Base-by-base conservation (phyloP, 352 stramenopile species). In the Peronosclerospora sorghi region DNA sequence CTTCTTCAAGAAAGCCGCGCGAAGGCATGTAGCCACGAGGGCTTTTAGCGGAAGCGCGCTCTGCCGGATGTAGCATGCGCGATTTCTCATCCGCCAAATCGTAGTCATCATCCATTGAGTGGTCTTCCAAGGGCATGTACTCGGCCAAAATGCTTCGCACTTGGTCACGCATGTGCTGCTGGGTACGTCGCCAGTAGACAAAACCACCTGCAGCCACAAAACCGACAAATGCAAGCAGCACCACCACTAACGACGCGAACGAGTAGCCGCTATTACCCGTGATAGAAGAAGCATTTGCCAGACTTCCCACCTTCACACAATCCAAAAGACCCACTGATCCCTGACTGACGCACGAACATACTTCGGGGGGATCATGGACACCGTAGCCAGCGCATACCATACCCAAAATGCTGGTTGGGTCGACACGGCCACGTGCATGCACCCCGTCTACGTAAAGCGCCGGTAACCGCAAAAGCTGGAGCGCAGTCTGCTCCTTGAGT, bases 41-140 rank as follows among this genome's bases (percentile, higher is more conserved):
- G 30, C 79, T 92, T 61, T 92, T 89, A 18, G 77, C 77, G 23
- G 76, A 68, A 37, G 79, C 79, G 21, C 68, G 56, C 10, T 65
- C 63, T 13, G 76, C 79, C 0, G 79, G 79, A 51, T 92, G 79
- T 46, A 88, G 62, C 52, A 66, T 62, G 12, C 51, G 65, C 27
- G 56, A 59, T 19, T 42, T 65, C 41, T 72, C 59, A 23, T 76
- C 57, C 45, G 75, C 68, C 47, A 77, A 66, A 43, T 75, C 60
- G 36, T 86, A 77, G 5, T 75, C 57, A 23, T 83, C 75, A 28
- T 85, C 72, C 52, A 86, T 46, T 8, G 80, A 61, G 48, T 91
- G 77, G 51, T 95, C 83, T 49, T 97, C 87, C 17, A 97, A 56
- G 32, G 93, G 93, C 90, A 98, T 97, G 68, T 98, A 98, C 66